A percentile compares a stretch with the other conserved stretches of the same genome.
These are phyloP conservation scores for Durotheca rogersii DNA, from an alignment of 495 filamentous ascomycete species.

Conservation along the genomic window DNA sequence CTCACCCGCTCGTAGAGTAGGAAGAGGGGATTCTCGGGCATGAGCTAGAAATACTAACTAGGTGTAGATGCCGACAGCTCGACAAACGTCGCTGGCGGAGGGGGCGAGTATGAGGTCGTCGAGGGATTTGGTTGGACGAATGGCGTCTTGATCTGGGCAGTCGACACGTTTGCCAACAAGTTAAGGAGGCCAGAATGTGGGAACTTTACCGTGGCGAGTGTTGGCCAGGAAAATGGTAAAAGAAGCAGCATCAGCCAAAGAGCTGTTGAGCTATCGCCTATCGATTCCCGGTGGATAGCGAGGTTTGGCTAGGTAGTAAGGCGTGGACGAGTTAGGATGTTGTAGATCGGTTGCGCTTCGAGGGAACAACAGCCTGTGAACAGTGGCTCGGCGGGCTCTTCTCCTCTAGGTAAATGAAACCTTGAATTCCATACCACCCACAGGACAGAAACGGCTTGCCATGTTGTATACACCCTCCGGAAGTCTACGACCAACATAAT, in stretches of 20 bases:
- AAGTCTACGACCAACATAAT: neutral
- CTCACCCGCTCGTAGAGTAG: no score
- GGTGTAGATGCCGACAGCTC: conserved; percentile 41
- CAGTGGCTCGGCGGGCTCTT: no score
- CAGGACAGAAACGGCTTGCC: neutral
- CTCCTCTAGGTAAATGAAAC: no score
- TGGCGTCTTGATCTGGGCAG: conserved; percentile 52
- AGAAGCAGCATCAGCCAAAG: conserved; percentile 25
- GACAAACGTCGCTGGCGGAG: conserved; percentile 49
- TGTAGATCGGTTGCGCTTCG: neutral
- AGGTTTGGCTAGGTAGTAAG: conserved; percentile 34
- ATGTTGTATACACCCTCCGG: neutral
- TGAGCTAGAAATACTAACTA: conserved; percentile 15
- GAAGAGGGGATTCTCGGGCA: no score
- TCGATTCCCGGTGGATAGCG: conserved; percentile 44
- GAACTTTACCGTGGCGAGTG: conserved; percentile 41
- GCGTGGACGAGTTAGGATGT: neutral
- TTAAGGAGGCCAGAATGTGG: conserved; percentile 47
- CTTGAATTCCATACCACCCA: neutral
- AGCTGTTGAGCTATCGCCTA: conserved; percentile 43
- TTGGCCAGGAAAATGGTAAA: conserved; percentile 18
- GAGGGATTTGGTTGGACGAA: conserved; percentile 57
- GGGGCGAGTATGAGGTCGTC: conserved; percentile 54
- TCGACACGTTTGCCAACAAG: conserved; percentile 46
- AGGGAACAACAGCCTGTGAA: no score